Evolutionary conservation across 1,139 yeast genomes (phyloP).

Genomic region (Debaryomycetaceae sp.): DNA sequence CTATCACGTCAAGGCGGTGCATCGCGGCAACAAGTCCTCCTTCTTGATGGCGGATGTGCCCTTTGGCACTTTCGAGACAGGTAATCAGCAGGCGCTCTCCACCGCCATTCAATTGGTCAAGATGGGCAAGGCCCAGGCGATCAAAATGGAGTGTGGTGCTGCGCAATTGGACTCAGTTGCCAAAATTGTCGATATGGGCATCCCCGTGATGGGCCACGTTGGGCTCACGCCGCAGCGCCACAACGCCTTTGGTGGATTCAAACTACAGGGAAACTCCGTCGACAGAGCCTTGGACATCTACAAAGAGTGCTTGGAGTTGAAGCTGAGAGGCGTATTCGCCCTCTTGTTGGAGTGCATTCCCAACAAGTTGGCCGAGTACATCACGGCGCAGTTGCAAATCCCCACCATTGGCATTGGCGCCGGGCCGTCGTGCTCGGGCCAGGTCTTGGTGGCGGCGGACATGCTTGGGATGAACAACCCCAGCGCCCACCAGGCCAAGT

Average conservation of each 20-base stretch:
- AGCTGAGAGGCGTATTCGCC: conserved; percentile 74
- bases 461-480: conserved; percentile 70
- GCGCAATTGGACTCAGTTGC: conserved; percentile 48
- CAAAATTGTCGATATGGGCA: conserved; percentile 59
- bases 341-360: conserved; percentile 87
- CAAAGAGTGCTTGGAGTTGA: conserved; percentile 65
- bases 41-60: conserved; percentile 86
- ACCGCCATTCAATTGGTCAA: conserved; percentile 61
- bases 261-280: conserved; percentile 70
- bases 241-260: conserved; percentile 79
- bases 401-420: conserved; percentile 98
- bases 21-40: conserved; percentile 63
- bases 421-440: conserved; percentile 80
- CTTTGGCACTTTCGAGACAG: conserved; percentile 76
- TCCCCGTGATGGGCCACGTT: conserved; percentile 89
- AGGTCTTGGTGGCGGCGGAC: conserved; percentile 85
- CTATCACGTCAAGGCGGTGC: conserved; percentile 71
- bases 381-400: conserved; percentile 55
- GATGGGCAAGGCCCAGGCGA: conserved; percentile 65
- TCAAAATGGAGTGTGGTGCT: conserved; percentile 84
- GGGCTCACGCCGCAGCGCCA: conserved; percentile 91
- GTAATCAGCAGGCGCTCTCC: conserved; percentile 59
- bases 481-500: conserved; percentile 52
- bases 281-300: conserved; percentile 55
- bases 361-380: conserved; percentile 57